Evolutionary conservation across 768 basidiomycete species (phyloP), one percentile per base, ranked within the genome.

Genomic region (Boletus tylopilopsis): DNA sequence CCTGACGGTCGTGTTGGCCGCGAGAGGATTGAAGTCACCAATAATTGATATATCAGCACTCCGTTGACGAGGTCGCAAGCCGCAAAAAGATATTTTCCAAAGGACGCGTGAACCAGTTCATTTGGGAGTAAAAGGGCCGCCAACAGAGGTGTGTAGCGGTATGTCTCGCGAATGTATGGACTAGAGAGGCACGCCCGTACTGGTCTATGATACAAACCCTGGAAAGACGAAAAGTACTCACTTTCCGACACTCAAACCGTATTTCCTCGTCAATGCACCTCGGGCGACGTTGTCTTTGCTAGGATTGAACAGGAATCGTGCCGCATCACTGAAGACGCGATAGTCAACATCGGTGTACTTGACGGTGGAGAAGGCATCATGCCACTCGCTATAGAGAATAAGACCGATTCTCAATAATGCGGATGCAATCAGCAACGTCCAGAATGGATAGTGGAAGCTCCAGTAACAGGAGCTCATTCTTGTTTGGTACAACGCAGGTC

Each of bases 301-400:
- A 45, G 84, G 78, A 39, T 74, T 61, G 23, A 81, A 64, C 27
- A 90, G 61, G 63, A 90, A 91, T 35, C 70, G 73, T 1, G 93
- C 84, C 5, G 96, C 96, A 66, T 98, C 95, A 39, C 81, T 88
- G 73, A 97, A 96, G 58, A 99, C 95, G 32, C 83, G 79, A 68
- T 97, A 98, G 70, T 99, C 96, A 56, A 98, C 77, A 68, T 99
- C 96, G n/a, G 96, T 98, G 64, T 98, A 99, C 68, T 94, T 94
- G 21, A 97, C 84, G 25, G 81, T 67, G 1, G 88, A 90, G 57
- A 73, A 82, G 15, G 80, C 79, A 59, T 96, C 93, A 51, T 94
- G 92, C 82, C 89, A 92, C 71, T 90, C 88, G 62, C 90, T 92
- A 66, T 94, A 95, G 4, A 85, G 63, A 49, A 95, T 85, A 37